Percentiles rank a stretch among this genome's conserved stretches.
Evolutionary conservation across 345 rosid species (phyloP).

Genomic region (Populus tremula): DNA sequence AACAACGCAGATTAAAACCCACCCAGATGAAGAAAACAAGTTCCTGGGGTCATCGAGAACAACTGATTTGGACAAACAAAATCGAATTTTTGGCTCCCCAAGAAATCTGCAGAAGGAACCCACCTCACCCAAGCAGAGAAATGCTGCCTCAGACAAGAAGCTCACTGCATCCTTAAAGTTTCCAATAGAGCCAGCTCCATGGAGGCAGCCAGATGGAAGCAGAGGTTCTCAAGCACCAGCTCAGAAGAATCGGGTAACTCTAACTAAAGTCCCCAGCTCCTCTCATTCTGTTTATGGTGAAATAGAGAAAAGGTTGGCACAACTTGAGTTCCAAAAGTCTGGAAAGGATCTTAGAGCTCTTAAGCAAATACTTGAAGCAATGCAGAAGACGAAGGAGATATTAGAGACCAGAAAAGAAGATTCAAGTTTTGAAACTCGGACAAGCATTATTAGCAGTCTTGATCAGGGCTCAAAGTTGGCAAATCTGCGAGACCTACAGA

Average conservation of each 20-base stretch:
- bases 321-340: slow-evolving; percentile 65
- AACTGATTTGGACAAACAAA: slow-evolving; percentile 35
- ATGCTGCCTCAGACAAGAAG: slow-evolving; percentile 42
- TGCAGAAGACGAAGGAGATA: slow-evolving; percentile 58
- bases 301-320: slow-evolving; percentile 72
- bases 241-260: slow-evolving; percentile 27
- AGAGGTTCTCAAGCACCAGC: slow-evolving; percentile 40
- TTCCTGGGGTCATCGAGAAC: slow-evolving; percentile 31
- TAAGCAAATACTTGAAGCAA: slow-evolving; percentile 79
- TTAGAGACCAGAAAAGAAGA: slow-evolving; percentile 40
- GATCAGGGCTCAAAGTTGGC: slow-evolving; percentile 31
- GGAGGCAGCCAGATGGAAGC: slow-evolving; percentile 59
- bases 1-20: slow-evolving; percentile 17
- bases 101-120: slow-evolving; percentile 43
- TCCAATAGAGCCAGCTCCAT: slow-evolving; percentile 63
- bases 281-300: slow-evolving; percentile 64
- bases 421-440: slow-evolving; percentile 26
- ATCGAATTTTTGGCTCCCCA: slow-evolving; percentile 42
- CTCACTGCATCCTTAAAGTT: slow-evolving; percentile 43
- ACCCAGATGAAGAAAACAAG: slow-evolving; percentile 24
- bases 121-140: slow-evolving; percentile 38
- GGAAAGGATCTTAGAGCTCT: slow-evolving; percentile 90
- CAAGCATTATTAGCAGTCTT: slow-evolving; percentile 22
- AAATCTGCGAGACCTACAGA: slow-evolving; percentile 18
- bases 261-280: slow-evolving; percentile 25